phyloP scores from a whole-genome alignment of 768 basidiomycete genomes.

The Xerocomellus chrysenteron region DNA sequence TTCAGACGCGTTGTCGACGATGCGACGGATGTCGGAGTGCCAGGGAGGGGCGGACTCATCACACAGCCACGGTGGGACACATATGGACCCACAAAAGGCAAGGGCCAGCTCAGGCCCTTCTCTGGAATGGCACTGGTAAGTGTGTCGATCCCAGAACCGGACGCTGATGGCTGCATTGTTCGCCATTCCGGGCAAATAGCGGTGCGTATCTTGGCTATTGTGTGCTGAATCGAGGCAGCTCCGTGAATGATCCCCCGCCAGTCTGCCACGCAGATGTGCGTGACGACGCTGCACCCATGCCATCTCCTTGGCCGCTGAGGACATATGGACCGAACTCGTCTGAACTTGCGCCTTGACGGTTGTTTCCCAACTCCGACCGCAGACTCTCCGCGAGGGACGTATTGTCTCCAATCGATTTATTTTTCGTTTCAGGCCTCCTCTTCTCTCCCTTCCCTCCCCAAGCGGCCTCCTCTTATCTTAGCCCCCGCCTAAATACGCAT shows the following conservation, averaged over 20 bases:
- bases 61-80: slow-evolving; percentile 43
- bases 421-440: slow-evolving; percentile 28
- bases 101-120: slow-evolving; percentile 6
- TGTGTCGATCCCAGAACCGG: slow-evolving; percentile 18
- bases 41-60: not conserved
- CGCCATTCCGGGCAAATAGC: slow-evolving; percentile 22
- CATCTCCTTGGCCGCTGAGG: not conserved
- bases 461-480: slow-evolving; percentile 30
- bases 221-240: slow-evolving; percentile 22
- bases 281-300: not conserved
- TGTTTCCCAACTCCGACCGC: slow-evolving; percentile 32
- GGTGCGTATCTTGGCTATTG: slow-evolving; percentile 27
- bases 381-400: slow-evolving; percentile 31
- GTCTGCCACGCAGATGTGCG: slow-evolving; percentile 1
- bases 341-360: slow-evolving; percentile 17
- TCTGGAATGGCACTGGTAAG: slow-evolving; percentile 1
- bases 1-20: not conserved
- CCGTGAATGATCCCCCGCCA: slow-evolving; percentile 3
- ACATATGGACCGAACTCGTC: slow-evolving; percentile 14
- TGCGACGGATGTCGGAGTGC: not conserved
- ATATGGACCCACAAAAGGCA: slow-evolving; percentile 42
- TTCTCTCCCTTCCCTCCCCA: slow-evolving; percentile 6
- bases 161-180: slow-evolving; percentile 25
- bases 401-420: slow-evolving; percentile 27
- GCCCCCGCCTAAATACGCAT: slow-evolving; percentile 30